phyloP scores from a whole-genome alignment of 441 rosid species.

The Euphorbia schlechtendalii region DNA sequence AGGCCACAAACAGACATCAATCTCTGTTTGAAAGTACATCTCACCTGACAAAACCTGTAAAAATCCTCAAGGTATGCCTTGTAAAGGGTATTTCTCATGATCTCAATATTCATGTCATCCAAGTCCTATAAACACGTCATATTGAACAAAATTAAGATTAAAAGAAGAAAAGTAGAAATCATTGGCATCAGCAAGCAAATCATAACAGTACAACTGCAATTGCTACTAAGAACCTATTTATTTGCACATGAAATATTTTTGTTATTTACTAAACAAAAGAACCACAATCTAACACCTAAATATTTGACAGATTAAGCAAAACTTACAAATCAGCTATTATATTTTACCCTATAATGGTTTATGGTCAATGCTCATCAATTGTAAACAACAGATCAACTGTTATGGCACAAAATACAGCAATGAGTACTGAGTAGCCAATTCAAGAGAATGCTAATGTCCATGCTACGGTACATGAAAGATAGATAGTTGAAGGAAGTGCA shows the following conservation, averaged over 20 bases:
- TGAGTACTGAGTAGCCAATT: background rate
- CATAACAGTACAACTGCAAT: background rate
- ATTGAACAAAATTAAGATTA: conserved; percentile 8
- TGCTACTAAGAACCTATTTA: background rate
- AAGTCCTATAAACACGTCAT: conserved; percentile 45
- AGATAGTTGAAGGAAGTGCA: conserved; percentile 6
- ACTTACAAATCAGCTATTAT: background rate
- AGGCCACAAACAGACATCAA: background rate
- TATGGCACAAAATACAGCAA: background rate
- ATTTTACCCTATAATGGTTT: background rate
- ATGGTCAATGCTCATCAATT: background rate
- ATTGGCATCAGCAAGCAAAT: background rate
- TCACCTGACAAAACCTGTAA: conserved; percentile 90
- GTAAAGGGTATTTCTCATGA: conserved; percentile 98
- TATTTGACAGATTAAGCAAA: background rate
- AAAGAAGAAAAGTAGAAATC: background rate
- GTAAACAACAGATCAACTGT: background rate
- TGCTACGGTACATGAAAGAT: background rate
- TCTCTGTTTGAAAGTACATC: conserved; percentile 6
- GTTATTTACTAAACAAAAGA: background rate
- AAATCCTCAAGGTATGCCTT: conserved; percentile 98
- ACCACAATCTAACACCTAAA: background rate
- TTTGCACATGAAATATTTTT: background rate
- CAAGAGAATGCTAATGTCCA: background rate
- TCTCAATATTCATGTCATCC: conserved; percentile 99